Base-by-base conservation (phyloP, 495 filamentous ascomycete species). In the Penicilliopsis zonata region DNA sequence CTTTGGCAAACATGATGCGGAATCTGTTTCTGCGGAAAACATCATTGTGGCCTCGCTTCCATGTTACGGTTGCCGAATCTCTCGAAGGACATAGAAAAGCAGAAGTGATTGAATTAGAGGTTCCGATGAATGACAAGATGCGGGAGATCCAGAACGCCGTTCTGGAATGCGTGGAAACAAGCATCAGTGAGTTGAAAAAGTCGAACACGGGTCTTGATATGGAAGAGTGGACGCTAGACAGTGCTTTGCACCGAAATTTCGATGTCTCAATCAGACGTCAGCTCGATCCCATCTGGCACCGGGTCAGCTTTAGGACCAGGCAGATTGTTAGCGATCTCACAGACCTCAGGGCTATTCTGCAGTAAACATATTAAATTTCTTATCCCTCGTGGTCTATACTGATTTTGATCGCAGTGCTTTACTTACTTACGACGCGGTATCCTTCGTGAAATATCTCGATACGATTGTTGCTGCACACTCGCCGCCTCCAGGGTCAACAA, bases 181-280 rank as follows among this genome's bases (percentile, higher is more conserved):
- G 85, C 40, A 87, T 98, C 41, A 70, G 76, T 17, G 92, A 98
- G 49, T 63, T 98, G 10, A 87, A 85, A 49, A 95, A 93, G 50
- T 65, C 74, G 6, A 95, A 94, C 46, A 68, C 77, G 0, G 86
- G 86, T 0, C 59, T 98, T 4, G 92, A 98, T 40, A 82, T 96
- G 80, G 88, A 88, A 37, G 86, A 95, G 41, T 98, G 90, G 90
- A 96, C 85, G 34, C 62, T 94, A 13, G 92, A 98, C 50, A 94
- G 85, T 51, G 92, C 90, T 14, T 58, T 98, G 34, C 82, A 95
- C 38, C 82, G 78, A 50, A 88, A 79, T 42, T 98, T 98, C 50
- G 92, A 96, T 53, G 65, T 83, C 20, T 75, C 87, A 36, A 75
- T 98, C 30, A 63, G 86, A 30, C 75, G 88, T 44, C 90, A 98